Base-by-base conservation (phyloP, 805 yeast genomes). In the Ogataea salicorniae region DNA sequence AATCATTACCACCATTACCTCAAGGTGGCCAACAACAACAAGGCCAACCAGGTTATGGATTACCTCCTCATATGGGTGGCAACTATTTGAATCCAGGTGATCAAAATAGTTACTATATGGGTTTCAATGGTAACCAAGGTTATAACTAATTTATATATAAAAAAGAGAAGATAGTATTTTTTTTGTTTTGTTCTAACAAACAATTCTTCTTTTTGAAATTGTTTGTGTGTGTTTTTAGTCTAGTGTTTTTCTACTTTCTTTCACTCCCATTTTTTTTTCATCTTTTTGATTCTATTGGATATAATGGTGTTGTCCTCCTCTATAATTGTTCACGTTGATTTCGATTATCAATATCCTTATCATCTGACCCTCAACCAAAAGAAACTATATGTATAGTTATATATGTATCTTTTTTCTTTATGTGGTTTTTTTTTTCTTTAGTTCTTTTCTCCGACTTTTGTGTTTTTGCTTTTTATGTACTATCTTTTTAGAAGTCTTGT, bases 111-210 rank as follows among this genome's bases (percentile, higher is more conserved):
- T 61, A 61, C 42, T 59, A 60, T 39, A 58, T 58, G 61, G 63
- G 63, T 20, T 60, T 55, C 50, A 58, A 57, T 43, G 61, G 62
- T 37, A 56, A 56, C 45, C 64, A 60, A 49, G 62, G 62, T 16
- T 60, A 57, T 49, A 58, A 58, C 42, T 59, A 45, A 47, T 39
- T 33, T n/a, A 5, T 20, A 9, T 34, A 31, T 48, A 33, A 31
- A 16, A 6, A 14, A 20, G 31, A 33, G 18, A 17, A 6, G 16
- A 22, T n/a, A n/a, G n/a, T n/a, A 42, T 29, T 13, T 33, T 31
- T 47, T 45, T 41, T 42, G 20, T 34, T 36, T 37, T 20, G 9
- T 37, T 42, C 16, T 18, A 17, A 13, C 33, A 34, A 34, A 18
- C 17, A 14, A 22, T 34, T n/a, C 13, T 42, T 5, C 29, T 29